Conservation (phyloP, 345 rosid species). For the Salix purpurea region DNA sequence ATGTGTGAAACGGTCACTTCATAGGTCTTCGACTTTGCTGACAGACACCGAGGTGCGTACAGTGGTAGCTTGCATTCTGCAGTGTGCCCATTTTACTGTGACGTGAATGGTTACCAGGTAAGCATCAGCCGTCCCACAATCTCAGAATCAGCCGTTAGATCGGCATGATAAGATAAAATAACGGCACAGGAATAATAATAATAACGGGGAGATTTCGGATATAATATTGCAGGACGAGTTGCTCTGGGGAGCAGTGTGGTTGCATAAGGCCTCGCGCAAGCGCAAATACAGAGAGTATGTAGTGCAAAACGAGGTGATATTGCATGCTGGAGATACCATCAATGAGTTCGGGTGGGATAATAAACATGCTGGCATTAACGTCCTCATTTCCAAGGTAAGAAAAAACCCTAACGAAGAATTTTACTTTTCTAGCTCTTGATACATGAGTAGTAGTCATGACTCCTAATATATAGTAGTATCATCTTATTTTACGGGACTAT, state of each 20-base stretch:
- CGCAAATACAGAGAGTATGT: constrained; percentile 34
- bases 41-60: constrained; percentile 33
- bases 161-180: neutral
- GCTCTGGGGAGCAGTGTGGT: constrained; percentile 36
- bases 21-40: constrained; percentile 36
- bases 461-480: too few species aligned
- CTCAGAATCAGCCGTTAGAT: neutral
- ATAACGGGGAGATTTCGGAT: neutral
- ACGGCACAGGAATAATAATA: neutral
- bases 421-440: neutral
- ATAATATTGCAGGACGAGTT: constrained; percentile 21
- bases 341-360: constrained; percentile 39
- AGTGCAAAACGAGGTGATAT: constrained; percentile 30
- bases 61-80: constrained; percentile 22
- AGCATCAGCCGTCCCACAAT: neutral
- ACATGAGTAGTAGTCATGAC: neutral
- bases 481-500: neutral
- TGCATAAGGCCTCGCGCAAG: constrained; percentile 37
- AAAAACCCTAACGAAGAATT: too few species aligned
- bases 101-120: constrained; percentile 36
- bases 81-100: constrained; percentile 39
- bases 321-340: constrained; percentile 38
- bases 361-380: constrained; percentile 36
- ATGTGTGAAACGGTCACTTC: neutral
- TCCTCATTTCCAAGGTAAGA: constrained; percentile 34